Base-by-base conservation (phyloP, 2,329 filamentous ascomycete genomes). In the Alternaria triticina region DNA sequence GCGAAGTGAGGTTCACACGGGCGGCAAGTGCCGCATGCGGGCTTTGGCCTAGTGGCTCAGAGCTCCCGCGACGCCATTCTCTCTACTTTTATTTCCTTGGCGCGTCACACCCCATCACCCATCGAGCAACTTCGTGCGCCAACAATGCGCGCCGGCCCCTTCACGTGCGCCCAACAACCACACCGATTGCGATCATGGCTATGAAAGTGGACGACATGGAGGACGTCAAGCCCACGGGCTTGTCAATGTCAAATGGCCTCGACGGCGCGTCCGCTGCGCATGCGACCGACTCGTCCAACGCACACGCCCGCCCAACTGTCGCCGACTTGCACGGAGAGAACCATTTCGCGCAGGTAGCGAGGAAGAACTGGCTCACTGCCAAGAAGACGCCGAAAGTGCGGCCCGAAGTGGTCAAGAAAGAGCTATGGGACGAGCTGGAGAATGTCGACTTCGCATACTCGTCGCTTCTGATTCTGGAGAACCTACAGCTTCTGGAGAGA, bases 401-500 rank as follows among this genome's bases (percentile, higher is more conserved):
- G 72, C 85, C 86, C 54, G 91, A 96, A 67, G 88, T 96, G 50
- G 82, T 99, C 75, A 97, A 96, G 83, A 88, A 89, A 71, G 89
- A 92, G 74, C 90, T 99, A 61, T 99, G 95, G 94, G 92, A 96
- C 79, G 86, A 89, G 59, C 83, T 99, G 71, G 94, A 97, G 81
- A 89, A 90, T 68, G 91, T 94, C 58, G 86, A 88, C 59, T 98
- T 97, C 76, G 85, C 88, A 33, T 89, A 91, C 78, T 91, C 89
- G 77, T 91, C 91, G 6, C 86, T 99, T 22, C 83, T 97, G 68
- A 87, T 92, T 25, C 86, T 99, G 59, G 96, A 99, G 81, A 95
- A 94, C 71, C 82, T 98, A 72, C 96, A 97, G 82, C 89, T 94
- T 45, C 82, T 99, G 62, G 96, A 99, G 80, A 91, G 87, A 76